phyloP scores from a whole-genome alignment of 305 asterid species.

The Caryopteris hybrid region DNA sequence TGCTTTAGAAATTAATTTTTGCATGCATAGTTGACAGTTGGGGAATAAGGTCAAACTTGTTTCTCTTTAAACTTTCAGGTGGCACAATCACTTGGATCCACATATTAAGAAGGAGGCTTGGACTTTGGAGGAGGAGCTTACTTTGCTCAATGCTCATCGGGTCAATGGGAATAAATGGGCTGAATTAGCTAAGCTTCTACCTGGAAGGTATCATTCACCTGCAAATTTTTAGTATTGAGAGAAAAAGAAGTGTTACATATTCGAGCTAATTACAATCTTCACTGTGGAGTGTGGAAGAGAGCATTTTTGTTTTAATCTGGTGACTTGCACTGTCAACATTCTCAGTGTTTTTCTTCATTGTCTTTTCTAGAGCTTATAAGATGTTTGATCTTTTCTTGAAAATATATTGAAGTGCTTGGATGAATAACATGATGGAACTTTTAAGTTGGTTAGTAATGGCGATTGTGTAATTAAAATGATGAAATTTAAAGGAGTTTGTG shows the following conservation, averaged over 20 bases:
- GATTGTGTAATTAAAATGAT: too few relatives aligned
- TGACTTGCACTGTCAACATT: constrained; percentile 1
- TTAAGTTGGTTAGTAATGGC: too few relatives aligned
- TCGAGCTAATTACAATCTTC: not conserved
- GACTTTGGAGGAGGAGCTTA: constrained; percentile 89
- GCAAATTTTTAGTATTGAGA: constrained; percentile 2
- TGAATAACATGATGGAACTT: too few relatives aligned
- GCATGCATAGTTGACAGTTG: constrained; percentile 5
- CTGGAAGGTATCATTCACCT: constrained; percentile 71
- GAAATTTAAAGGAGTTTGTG: too few relatives aligned
- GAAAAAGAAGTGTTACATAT: not conserved
- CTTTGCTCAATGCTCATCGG: constrained; percentile 78
- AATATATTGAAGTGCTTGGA: too few relatives aligned
- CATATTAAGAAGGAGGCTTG: constrained; percentile 89
- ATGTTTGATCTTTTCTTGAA: too few relatives aligned
- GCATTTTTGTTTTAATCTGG: not conserved
- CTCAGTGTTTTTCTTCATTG: constrained; percentile 3
- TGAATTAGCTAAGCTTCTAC: constrained; percentile 88
- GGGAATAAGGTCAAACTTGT: not conserved
- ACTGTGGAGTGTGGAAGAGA: not conserved
- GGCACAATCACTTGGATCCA: constrained; percentile 99
- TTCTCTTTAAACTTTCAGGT: constrained; percentile 45
- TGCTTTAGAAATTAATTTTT: not conserved
- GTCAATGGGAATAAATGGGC: constrained; percentile 95
- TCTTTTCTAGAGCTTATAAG: too few relatives aligned